Base-by-base conservation (phyloP, 1,284 basidiomycete species). In the Takashimella tepidaria region DNA sequence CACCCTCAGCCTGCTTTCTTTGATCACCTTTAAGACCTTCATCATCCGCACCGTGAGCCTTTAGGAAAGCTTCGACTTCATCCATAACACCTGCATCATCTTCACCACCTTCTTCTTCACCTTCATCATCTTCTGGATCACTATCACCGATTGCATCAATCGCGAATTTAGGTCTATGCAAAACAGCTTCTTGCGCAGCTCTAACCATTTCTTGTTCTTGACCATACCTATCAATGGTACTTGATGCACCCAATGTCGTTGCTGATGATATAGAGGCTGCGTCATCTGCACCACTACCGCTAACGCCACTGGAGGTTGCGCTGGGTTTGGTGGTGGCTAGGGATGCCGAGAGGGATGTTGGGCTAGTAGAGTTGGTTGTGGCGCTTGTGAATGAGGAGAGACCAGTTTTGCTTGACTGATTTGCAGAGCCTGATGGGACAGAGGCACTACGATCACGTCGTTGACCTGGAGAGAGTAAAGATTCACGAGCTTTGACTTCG, bases 61-160 rank as follows among this genome's bases (percentile, higher is more conserved):
- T 90, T 50, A 95, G 78, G 80, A 93, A 93, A 2, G 90, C 91
- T 69, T 95, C 90, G 51, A 91, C 88, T 79, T 95, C 91, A 62
- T 92, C 89, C 83, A 95, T 83, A 48, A 93, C 87, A 5, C 70
- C 77, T 51, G 82, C 83, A 66, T 91, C 89, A 57, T 82, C 81
- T 50, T 77, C 80, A 6, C 72, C 70, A 16, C 64, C 68, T 37
- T 67, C 76, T n/a, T 82, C 80, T 6, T 85, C 86, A 8, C 77
- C 79, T 3, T 82, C 81, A 11, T 84, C 84, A 16, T 69, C 75
- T 46, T 84, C 83, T 21, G 85, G 86, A 45, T 89, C 86, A 13
- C 86, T 87, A 61, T 91, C 88, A 53, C 84, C 86, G 3, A 86
- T 89, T 71, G 92, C 89, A 68, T 97, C 92, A 62, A 96, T 95